Percentiles rank a stretch among this genome's conserved stretches.
Conservation (phyloP, 2,329 filamentous ascomycete species). For the Diaporthe longicolla region DNA sequence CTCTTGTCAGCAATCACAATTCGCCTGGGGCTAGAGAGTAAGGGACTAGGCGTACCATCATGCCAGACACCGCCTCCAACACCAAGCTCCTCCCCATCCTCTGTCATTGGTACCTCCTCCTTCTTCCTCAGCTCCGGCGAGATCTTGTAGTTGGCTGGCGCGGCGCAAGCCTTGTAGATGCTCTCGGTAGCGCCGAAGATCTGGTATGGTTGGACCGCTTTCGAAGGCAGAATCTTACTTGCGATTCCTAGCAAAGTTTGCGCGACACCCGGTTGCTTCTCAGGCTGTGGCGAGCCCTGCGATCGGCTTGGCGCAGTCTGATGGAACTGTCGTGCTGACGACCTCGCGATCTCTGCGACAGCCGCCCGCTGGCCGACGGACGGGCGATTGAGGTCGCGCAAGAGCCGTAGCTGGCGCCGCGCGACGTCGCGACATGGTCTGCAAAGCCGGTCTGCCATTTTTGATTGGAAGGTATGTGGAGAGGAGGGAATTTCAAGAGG, state of each 20-base stretch:
- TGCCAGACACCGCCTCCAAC: constrained; percentile 85
- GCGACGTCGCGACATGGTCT: constrained; percentile 47
- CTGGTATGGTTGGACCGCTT: constrained; percentile 69
- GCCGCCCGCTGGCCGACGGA: constrained; percentile 24
- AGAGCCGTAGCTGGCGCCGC: constrained; percentile 52
- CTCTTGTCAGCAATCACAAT: constrained; percentile 21
- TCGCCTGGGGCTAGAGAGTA: constrained; percentile 9
- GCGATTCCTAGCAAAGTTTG: constrained; percentile 34
- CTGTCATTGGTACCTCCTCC: constrained; percentile 77
- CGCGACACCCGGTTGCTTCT: constrained; percentile 30
- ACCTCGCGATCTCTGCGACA: constrained; percentile 33
- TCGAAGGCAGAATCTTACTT: constrained; percentile 40
- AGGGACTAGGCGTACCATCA: constrained; percentile 68
- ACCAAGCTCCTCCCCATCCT: constrained; percentile 87
- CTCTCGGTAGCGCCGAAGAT: constrained; percentile 84
- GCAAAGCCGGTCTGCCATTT: constrained; percentile 63
- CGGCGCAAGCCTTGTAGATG: constrained; percentile 82
- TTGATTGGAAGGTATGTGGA: not conserved
- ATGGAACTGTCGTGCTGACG: constrained; percentile 40
- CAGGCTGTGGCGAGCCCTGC: constrained; percentile 25
- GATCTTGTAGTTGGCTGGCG: constrained; percentile 82
- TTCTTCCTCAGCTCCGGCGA: constrained; percentile 76
- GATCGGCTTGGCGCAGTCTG: constrained; percentile 36
- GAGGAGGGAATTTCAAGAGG: not conserved
- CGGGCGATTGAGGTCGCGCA: constrained; percentile 34